Evolutionary conservation across 805 yeast species (phyloP), one percentile per base, ranked within the genome.

Genomic region (Candida stauntonica): DNA sequence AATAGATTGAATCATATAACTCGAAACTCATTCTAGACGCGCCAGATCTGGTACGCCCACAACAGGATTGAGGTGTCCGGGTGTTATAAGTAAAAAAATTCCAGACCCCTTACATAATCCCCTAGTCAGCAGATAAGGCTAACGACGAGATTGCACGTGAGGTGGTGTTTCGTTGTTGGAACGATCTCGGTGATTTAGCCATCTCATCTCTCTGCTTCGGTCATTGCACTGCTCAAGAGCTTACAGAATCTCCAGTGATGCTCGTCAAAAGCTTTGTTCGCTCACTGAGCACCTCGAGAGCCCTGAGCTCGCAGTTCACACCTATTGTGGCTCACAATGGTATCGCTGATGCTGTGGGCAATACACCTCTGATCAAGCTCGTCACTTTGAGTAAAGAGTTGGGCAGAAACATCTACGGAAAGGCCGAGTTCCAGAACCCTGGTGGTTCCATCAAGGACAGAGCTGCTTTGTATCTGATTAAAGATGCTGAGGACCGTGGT

Each of bases 401-500:
- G 3, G 86, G 86, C 5, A 68, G 89, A 50, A 81, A 85, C 51
- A 75, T 89, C 46, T 88, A 78, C 57, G 97, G 86, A 29, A 89
- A 89, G 59, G 95, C 95, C 5, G 96, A 87, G 62, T 84, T 79
- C 66, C 82, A 83, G 81, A 87, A 87, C 62, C 96, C 96, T 3
- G 96, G 96, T 34, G 96, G 95, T 0, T 81, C 93, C 9, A 89
- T 87, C 39, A 87, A 87, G 57, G 96, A 87, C 60, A 72, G 96
- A 42, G 95, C 96, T 13, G 96, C 95, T 0, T 66, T 83, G 26
- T 86, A 66, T 54, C 70, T 87, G 47, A 68, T 87, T 36, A 71
- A 81, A 49, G 88, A 86, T 48, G 96, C 96, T 19, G 96, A 87
- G 57, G 57, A 60, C 26, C 68, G 67, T 44, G 87, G 87, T 2